Conservation (phyloP, 2,329 filamentous ascomycete species). For the Lasiodiplodia sp. region DNA sequence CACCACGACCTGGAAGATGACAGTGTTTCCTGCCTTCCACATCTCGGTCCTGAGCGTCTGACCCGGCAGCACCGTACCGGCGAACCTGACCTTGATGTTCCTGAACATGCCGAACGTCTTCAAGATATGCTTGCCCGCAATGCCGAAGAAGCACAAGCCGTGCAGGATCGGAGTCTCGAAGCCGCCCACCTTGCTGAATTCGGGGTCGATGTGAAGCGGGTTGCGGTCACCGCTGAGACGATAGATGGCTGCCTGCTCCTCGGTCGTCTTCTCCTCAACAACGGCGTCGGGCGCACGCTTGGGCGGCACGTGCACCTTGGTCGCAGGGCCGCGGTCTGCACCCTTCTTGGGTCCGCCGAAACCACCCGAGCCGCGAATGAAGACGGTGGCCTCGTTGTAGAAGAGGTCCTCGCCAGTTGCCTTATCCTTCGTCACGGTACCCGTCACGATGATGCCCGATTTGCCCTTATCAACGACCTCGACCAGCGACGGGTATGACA, state of each 20-base stretch:
- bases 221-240: slow-evolving; percentile 94
- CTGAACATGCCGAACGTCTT: slow-evolving; percentile 63
- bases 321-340: slow-evolving; percentile 78
- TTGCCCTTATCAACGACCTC: slow-evolving; percentile 97
- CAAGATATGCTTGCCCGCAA: slow-evolving; percentile 84
- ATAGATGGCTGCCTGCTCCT: slow-evolving; percentile 94
- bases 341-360: slow-evolving; percentile 86
- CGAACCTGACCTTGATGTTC: slow-evolving; percentile 93
- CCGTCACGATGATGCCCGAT: slow-evolving; percentile 82
- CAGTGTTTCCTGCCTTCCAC: slow-evolving; percentile 70
- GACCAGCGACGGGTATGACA: slow-evolving; percentile 80
- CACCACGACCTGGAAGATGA: slow-evolving; percentile 86
- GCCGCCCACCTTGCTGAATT: slow-evolving; percentile 92
- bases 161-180: slow-evolving; percentile 96
- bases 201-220: slow-evolving; percentile 93
- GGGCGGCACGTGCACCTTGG: slow-evolving; percentile 80
- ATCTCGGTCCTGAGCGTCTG: slow-evolving; percentile 91
- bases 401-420: slow-evolving; percentile 89
- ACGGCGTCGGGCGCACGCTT: slow-evolving; percentile 74
- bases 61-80: slow-evolving; percentile 83
- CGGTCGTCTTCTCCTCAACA: slow-evolving; percentile 83
- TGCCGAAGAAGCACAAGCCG: slow-evolving; percentile 94
- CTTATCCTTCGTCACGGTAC: slow-evolving; percentile 83
- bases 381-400: slow-evolving; percentile 95
- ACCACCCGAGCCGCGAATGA: slow-evolving; percentile 88